These are phyloP conservation scores for Crassisporium funariophilum DNA, from an alignment of 768 basidiomycete genomes.

Conservation along the genomic window DNA sequence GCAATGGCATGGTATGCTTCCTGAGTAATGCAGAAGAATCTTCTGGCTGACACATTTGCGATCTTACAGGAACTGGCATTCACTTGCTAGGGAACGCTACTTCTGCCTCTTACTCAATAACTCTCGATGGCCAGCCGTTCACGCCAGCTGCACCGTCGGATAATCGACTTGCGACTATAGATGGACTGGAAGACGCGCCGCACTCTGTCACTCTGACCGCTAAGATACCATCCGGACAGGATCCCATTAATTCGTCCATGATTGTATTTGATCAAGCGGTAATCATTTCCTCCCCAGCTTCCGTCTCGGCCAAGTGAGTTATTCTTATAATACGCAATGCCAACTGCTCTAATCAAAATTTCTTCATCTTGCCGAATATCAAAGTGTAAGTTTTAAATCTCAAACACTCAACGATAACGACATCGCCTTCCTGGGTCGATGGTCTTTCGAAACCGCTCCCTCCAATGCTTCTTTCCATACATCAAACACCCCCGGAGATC, in stretches of 20 bases:
- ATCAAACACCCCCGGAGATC: conserved; percentile 47
- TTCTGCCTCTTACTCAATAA: conserved; percentile 46
- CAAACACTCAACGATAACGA: conserved; percentile 44
- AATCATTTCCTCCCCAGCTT: conserved; percentile 39
- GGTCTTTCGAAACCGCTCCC: conserved; percentile 45
- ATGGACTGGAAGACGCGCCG: conserved; percentile 44
- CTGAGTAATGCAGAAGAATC: background rate
- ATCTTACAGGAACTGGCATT: conserved; percentile 60
- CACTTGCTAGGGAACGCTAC: conserved; percentile 56
- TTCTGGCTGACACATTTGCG: conserved; percentile 2
- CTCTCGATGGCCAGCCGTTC: conserved; percentile 49
- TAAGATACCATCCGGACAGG: conserved; percentile 30
- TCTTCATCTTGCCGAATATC: conserved; percentile 6
- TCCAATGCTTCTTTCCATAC: conserved; percentile 19
- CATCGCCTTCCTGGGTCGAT: conserved; percentile 56
- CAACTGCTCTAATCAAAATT: conserved; percentile 4
- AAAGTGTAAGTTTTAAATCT: conserved; percentile 36
- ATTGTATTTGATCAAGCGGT: conserved; percentile 62
- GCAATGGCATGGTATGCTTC: conserved; percentile 60
- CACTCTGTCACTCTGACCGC: conserved; percentile 63
- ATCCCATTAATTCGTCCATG: conserved; percentile 32
- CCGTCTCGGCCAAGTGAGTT: conserved; percentile 38
- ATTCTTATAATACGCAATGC: background rate
- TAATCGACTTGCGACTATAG: conserved; percentile 51
- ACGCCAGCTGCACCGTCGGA: conserved; percentile 25